Conservation (phyloP, 257 asterid species). For the Cynanchum wilfordii region DNA sequence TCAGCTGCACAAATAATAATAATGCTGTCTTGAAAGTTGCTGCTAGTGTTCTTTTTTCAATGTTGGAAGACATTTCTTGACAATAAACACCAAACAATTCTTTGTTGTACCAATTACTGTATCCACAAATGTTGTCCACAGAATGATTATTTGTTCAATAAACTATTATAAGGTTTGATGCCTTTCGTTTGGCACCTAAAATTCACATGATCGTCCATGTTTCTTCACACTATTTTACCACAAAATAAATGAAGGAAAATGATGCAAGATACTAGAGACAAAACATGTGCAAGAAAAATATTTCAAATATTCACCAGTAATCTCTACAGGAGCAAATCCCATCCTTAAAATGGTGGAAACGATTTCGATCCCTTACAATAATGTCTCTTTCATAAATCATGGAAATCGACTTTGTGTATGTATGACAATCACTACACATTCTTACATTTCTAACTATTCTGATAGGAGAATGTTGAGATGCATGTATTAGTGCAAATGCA, state of each 20-base stretch:
- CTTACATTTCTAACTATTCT: constrained; percentile 69
- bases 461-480: constrained; percentile 39
- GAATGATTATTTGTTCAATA: not conserved
- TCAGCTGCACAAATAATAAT: not conserved
- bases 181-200: not conserved
- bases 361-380: constrained; percentile 62
- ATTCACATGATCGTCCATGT: not conserved
- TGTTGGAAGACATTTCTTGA: not conserved
- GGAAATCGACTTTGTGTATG: constrained; percentile 59
- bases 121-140: not conserved
- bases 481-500: constrained; percentile 58
- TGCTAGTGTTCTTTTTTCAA: not conserved
- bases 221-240: not conserved
- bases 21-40: not conserved
- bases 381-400: constrained; percentile 58
- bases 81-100: constrained; percentile 10
- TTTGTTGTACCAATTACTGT: constrained; percentile 8
- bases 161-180: not conserved
- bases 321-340: constrained; percentile 83
- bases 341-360: constrained; percentile 71
- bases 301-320: constrained; percentile 55
- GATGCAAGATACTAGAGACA: not conserved
- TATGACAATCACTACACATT: constrained; percentile 90
- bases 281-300: not conserved
- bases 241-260: not conserved